Evolutionary conservation across 2,329 filamentous ascomycete genomes (phyloP), one percentile per base, ranked within the genome.

Genomic region (Colletotrichum costaricense): DNA sequence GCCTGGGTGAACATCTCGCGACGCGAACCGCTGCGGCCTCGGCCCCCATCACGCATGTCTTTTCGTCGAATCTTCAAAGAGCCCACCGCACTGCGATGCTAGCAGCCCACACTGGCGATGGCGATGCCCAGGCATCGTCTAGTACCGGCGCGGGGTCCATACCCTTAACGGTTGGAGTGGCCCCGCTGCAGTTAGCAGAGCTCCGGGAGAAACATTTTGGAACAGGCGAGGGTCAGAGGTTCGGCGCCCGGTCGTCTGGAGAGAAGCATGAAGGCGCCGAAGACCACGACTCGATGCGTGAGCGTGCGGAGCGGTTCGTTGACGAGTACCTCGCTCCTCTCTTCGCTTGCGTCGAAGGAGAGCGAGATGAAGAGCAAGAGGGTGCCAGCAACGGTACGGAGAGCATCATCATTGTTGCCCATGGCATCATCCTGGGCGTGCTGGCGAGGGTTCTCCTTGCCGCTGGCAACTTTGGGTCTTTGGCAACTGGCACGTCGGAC

Each of bases 201-300:
- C 84, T 95, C 63, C 89, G 92, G 67, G 94, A 96, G 83, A 92
- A 93, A 78, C 88, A 95, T 79, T 95, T 94, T 80, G 92, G 94
- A 9, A 90, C 86, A 42, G 90, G 89, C 52, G 94, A 95, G 80
- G 93, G 93, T 19, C 88, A 89, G 78, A 86, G 87, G 59, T 92
- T 89, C 75, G 88, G 77, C 69, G 49, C 30, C 5, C 62, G 67
- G 5, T 11, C 49, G 33, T 76, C 78, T 66, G 84, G 86, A 26
- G 78, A 82, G 24, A 63, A 58, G 8, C 72, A 67, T 26, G 69
- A 68, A 9, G 90, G 92, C 69, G 87, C 91, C 0, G 95, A 98
- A 84, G 90, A 92, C 4, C 87, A 87, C 28, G 89, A 90, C 38
- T 89, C 89, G 2, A 93, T 98, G 91, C 87, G 83, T 58, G 78